A percentile compares a stretch with the other conserved stretches of the same genome.
These are phyloP conservation scores for Tricladium varicosporioides DNA, from an alignment of 2,329 filamentous ascomycete species.

Conservation along the genomic window DNA sequence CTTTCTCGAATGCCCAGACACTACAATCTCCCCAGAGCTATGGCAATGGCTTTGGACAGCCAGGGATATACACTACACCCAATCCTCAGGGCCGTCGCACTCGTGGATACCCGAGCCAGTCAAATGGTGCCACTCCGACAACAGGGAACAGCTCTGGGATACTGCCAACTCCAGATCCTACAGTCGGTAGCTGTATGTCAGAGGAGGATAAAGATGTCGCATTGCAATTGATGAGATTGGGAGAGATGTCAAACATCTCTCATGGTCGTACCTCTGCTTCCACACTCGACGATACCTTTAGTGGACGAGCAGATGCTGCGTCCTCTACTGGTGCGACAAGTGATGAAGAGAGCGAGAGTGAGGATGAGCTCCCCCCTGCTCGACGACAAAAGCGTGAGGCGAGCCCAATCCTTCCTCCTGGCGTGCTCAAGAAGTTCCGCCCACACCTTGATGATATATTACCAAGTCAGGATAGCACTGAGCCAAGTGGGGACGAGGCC, in stretches of 20 bases:
- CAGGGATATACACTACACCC: conserved; percentile 62
- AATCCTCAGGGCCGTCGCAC: conserved; percentile 63
- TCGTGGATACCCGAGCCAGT: conserved; percentile 53
- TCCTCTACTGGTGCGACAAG: conserved; percentile 85
- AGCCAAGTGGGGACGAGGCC: conserved; percentile 60
- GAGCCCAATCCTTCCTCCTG: conserved; percentile 49
- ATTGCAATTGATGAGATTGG: conserved; percentile 92
- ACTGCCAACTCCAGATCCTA: conserved; percentile 93
- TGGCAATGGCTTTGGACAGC: conserved; percentile 51
- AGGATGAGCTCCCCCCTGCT: conserved; percentile 57
- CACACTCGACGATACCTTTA: conserved; percentile 89
- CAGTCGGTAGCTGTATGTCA: conserved; percentile 92
- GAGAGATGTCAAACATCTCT: conserved; percentile 90
- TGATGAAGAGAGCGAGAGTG: conserved; percentile 69
- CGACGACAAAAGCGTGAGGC: conserved; percentile 56
- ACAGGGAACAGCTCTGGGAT: conserved; percentile 54
- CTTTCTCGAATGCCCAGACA: conserved; percentile 73
- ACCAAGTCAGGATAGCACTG: conserved; percentile 55
- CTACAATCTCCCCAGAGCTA: conserved; percentile 85
- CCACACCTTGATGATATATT: conserved; percentile 50
- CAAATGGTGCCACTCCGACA: conserved; percentile 39
- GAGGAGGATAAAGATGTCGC: conserved; percentile 94
- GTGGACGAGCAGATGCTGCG: conserved; percentile 79
- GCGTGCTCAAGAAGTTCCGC: conserved; percentile 43
- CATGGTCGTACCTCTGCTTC: conserved; percentile 92